phyloP scores from a whole-genome alignment of 2,329 filamentous ascomycete genomes.

The Herpotrichia juniperi region DNA sequence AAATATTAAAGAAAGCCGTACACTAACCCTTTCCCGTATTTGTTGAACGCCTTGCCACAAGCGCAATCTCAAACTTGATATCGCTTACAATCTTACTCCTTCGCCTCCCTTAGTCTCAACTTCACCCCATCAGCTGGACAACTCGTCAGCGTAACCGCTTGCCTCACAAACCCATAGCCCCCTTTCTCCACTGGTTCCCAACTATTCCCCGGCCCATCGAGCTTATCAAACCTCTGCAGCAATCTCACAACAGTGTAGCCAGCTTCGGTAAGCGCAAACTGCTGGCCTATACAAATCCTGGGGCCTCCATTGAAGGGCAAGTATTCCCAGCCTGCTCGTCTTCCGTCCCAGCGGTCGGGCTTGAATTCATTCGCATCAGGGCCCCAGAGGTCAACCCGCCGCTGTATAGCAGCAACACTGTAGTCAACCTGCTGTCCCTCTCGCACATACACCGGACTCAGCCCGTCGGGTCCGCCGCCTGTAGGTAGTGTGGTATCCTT shows the following conservation, averaged over 20 bases:
- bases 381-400: conserved; percentile 45
- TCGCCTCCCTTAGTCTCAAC: conserved; percentile 37
- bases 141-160: conserved; percentile 29
- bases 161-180: conserved; percentile 28
- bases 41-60: no score
- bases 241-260: conserved; percentile 34
- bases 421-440: conserved; percentile 37
- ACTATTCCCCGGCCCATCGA: conserved; percentile 30
- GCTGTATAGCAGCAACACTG: conserved; percentile 39
- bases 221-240: conserved; percentile 34
- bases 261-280: conserved; percentile 40
- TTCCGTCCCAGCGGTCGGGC: conserved; percentile 45
- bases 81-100: no score
- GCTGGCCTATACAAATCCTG: conserved; percentile 39
- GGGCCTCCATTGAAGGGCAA: conserved; percentile 43
- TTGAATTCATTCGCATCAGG: conserved; percentile 42
- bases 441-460: conserved; percentile 37
- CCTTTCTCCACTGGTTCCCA: conserved; percentile 34
- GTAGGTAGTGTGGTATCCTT: conserved; percentile 40
- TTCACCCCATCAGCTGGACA: conserved; percentile 40
- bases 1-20: no score
- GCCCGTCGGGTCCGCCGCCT: conserved; percentile 44
- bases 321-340: conserved; percentile 36
- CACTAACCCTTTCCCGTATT: no score
- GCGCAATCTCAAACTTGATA: no score